Base-by-base conservation (phyloP, 352 stramenopile genomes). In the Globisporangium lucens region DNA sequence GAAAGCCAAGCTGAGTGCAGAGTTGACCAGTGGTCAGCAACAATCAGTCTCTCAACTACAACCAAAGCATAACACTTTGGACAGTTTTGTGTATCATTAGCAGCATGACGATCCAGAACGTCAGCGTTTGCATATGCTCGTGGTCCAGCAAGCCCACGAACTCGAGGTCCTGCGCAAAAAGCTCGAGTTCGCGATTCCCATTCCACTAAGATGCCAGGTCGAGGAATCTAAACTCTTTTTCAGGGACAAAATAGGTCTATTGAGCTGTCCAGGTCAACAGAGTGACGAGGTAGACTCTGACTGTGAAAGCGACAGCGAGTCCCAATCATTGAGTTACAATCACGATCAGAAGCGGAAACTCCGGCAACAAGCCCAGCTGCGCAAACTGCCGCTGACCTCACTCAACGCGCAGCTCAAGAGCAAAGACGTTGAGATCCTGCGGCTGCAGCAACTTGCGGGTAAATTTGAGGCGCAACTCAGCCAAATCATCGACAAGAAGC, bases 61-160 rank as follows among this genome's bases (percentile, higher is more conserved):
- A 17, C 13, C 6, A 29, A 51, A 24, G 30, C 30, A 33, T 8
- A 13, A 13, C 9, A 8, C 1, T 12, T 3, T 22, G n/a, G 13
- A 7, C 38, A 4, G 17, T 4, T 24, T 15, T 15, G 33, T 20
- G 38, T 17, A 55, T 12, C 7, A 20, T 17, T 30, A 53, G 20
- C 47, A 53, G 20, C 47, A 62, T 7, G 56, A 71, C 8, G 33
- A 33, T 3, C 60, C 71, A 7, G 43, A 75, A 22, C 53, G 38
- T 7, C 29, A 73, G 17, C 71, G 59, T 4, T 61, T 89, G 2
- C 76, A 85, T 17, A 53, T 46, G 0, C 78, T 80, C n/a, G 64
- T 85, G 20, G 61, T 83, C 6, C 63, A 82, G 56, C 80, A 85
- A 61, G 67, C 72, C 7, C 67, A 72, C n/a, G 72, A 82, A 30